A percentile compares a stretch with the other conserved stretches of the same genome.
Conservation (phyloP, 305 asterid species). For the Solanum chacoense region DNA sequence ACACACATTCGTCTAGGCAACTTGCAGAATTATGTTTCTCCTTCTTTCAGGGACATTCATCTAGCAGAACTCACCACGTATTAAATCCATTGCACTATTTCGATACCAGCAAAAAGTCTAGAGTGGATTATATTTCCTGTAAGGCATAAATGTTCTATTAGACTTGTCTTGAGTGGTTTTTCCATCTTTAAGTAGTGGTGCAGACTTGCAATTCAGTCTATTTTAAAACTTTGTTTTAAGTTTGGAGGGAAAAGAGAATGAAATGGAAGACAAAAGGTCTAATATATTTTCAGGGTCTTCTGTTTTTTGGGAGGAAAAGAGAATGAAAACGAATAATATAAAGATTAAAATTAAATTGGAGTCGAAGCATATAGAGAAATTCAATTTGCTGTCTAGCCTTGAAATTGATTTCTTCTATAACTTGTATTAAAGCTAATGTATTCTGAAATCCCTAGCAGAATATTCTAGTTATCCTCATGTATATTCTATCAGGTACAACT, state of each 20-base stretch:
- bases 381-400: background rate
- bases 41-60: background rate
- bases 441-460: background rate
- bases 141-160: background rate
- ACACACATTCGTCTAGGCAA: background rate
- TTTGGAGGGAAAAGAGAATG: background rate
- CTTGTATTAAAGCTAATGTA: background rate
- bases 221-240: background rate
- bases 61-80: background rate
- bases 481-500: slow-evolving; percentile 43
- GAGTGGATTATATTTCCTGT: background rate
- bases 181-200: background rate
- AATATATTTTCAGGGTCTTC: background rate
- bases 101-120: background rate
- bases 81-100: background rate
- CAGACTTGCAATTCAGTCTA: background rate
- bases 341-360: background rate
- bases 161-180: background rate
- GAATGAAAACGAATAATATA: background rate
- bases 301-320: background rate
- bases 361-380: background rate
- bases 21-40: background rate
- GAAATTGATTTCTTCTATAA: background rate
- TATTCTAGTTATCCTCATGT: background rate
- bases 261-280: background rate